Conservation (phyloP, 1,284 basidiomycete species). For the Malassezia nana region DNA sequence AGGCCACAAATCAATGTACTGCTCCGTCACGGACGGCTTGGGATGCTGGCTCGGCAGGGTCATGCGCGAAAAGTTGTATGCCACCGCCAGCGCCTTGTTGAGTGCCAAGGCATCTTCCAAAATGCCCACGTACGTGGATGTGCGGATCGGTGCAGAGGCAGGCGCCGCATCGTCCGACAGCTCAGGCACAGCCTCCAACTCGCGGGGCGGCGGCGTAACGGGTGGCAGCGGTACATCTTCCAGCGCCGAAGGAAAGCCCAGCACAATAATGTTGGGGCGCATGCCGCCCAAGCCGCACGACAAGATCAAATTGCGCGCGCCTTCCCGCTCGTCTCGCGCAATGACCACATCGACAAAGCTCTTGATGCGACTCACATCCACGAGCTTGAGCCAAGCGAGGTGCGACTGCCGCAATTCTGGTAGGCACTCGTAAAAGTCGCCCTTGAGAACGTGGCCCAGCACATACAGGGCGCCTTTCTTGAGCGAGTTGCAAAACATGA, state of each 20-base stretch:
- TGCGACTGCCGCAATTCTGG: slow-evolving; percentile 42
- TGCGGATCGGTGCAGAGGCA: slow-evolving; percentile 38
- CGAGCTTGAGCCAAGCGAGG: slow-evolving; percentile 47
- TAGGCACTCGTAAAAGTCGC: slow-evolving; percentile 44
- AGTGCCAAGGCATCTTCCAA: slow-evolving; percentile 47
- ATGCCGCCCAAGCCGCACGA: slow-evolving; percentile 46
- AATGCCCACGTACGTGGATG: slow-evolving; percentile 44
- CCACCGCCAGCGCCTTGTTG: slow-evolving; percentile 45
- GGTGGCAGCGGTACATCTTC: slow-evolving; percentile 11
- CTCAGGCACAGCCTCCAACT: slow-evolving; percentile 15
- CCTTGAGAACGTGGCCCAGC: slow-evolving; percentile 45
- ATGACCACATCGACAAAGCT: slow-evolving; percentile 46
- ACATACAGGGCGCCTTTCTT: slow-evolving; percentile 47
- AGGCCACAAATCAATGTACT: slow-evolving; percentile 46
- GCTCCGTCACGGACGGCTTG: slow-evolving; percentile 10
- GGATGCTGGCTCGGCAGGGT: slow-evolving; percentile 21
- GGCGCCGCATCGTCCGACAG: slow-evolving; percentile 40
- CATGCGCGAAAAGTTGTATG: slow-evolving; percentile 42
- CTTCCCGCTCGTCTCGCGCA: slow-evolving; percentile 42
- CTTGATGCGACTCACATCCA: slow-evolving; percentile 45
- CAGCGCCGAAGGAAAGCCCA: slow-evolving; percentile 43
- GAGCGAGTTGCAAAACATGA: slow-evolving; percentile 48
- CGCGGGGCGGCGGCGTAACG: not conserved
- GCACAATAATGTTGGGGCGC: slow-evolving; percentile 46
- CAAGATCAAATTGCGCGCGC: slow-evolving; percentile 41